Base-by-base conservation (phyloP, 108 stramenopile genomes). In the Cyclotella baltica region DNA sequence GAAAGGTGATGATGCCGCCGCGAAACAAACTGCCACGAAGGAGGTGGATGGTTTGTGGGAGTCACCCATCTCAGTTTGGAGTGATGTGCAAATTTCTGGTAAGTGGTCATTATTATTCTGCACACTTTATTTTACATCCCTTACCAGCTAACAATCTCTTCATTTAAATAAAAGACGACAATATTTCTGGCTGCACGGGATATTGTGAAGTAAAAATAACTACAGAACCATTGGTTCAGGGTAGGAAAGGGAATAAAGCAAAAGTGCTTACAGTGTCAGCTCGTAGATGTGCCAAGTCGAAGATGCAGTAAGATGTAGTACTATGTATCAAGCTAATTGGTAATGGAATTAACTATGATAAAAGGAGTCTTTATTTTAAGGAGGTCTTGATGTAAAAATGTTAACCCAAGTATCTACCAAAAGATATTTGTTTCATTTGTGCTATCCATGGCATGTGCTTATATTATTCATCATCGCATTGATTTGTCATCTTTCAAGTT, bases 251-350 rank as follows among this genome's bases (percentile, higher is more conserved):
- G 10, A 88, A 88, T 73, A 88, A 88, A 69, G 88, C 86, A 16
- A 88, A 88, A 72, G 33, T 88, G 20, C 67, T 88, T 67, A 84
- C 88, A n/a, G 62, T 85, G n/a, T 78, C 84, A 0, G 88, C 80
- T 13, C 64, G 84, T 20, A 73, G 57, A 67, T 88, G 87, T 53
- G 46, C 69, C 20, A 34, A 28, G n/a, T 23, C 59, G 36, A 75
- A 43, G 40, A 25, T 25, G 34, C 53, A 56, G 36, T 57, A 34
- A 30, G 23, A 22, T n/a, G 22, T 56, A 23, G 22, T 22, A 56
- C n/a, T n/a, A n/a, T n/a, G 55, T 56, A 22, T 11, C 16, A 30
- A 61, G 8, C 13, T 9, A 61, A 4, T 22, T 27, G 28, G 20
- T 18, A 18, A 9, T 30, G 30, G 59, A 33, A 61, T 22, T 27